Conservation (phyloP, 176 grass and related monocot species). For the Aegilops bicornis region DNA sequence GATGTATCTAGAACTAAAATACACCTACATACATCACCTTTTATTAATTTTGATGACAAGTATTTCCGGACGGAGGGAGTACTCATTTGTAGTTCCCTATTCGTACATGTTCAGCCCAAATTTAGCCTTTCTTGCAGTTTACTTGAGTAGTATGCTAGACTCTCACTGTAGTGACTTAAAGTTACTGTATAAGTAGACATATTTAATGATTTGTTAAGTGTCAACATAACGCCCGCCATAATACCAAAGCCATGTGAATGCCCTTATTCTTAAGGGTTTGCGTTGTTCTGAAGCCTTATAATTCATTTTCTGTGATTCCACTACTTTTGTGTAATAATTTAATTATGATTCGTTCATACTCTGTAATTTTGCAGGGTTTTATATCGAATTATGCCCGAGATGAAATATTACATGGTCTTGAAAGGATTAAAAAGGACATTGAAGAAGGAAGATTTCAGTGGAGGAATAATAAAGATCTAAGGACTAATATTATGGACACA, state of each 20-base stretch:
- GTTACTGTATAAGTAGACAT: neutral
- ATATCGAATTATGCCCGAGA: neutral
- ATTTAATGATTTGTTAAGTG: neutral
- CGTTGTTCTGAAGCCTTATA: neutral
- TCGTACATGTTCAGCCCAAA: neutral
- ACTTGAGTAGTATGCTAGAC: neutral
- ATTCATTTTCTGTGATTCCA: neutral
- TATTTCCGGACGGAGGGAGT: too few species aligned
- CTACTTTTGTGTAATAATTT: neutral
- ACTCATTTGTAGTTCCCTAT: neutral
- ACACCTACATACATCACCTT: too few species aligned
- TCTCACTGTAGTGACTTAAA: neutral
- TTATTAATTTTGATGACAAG: too few species aligned
- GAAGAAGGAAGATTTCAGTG: slow-evolving; percentile 14
- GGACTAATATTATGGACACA: slow-evolving; percentile 17
- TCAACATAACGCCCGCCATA: too few species aligned
- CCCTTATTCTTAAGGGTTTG: neutral
- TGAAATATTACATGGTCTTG: slow-evolving; percentile 17
- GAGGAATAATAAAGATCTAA: slow-evolving; percentile 1
- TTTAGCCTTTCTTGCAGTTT: neutral
- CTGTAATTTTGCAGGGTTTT: neutral
- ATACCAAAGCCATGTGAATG: neutral
- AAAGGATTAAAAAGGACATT: slow-evolving; percentile 24
- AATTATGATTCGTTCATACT: neutral
- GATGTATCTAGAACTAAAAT: too few species aligned